A percentile compares a stretch with the other conserved stretches of the same genome.
Evolutionary conservation across 2,329 filamentous ascomycete genomes (phyloP).

Genomic region (Colletotrichum somersetense): DNA sequence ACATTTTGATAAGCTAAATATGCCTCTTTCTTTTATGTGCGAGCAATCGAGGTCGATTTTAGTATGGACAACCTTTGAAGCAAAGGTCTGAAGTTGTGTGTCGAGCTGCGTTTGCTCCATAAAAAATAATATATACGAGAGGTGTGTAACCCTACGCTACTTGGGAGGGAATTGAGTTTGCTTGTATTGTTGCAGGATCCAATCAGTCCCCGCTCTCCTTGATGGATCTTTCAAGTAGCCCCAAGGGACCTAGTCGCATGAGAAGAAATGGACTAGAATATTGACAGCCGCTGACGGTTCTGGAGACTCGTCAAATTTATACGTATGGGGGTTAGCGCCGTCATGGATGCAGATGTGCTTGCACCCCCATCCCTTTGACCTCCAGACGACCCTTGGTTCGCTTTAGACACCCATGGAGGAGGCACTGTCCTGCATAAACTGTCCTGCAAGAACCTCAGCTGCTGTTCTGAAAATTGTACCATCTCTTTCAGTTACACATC

Average conservation of each 20-base stretch:
- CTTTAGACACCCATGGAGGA: not conserved
- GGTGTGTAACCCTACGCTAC: not conserved
- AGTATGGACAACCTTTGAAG: not conserved
- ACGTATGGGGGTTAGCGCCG: slow-evolving; percentile 54
- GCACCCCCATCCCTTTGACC: not conserved
- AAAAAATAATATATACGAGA: not conserved
- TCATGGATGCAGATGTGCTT: not conserved
- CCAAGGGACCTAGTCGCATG: not conserved
- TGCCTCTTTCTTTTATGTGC: not conserved
- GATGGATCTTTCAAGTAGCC: not conserved
- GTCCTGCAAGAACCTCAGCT: not conserved
- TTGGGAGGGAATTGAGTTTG: not conserved
- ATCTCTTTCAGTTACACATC: not conserved
- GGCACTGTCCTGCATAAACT: not conserved
- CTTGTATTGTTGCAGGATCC: not conserved
- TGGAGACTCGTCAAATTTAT: slow-evolving; percentile 54
- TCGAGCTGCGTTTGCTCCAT: not conserved
- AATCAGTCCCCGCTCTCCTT: not conserved
- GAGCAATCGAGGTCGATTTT: not conserved
- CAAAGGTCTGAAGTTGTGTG: not conserved
- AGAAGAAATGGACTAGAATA: slow-evolving; percentile 16
- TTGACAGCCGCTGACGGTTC: slow-evolving; percentile 8
- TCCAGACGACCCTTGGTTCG: not conserved
- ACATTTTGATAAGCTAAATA: not conserved
- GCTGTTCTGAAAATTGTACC: not conserved